phyloP scores from a whole-genome alignment of 768 basidiomycete genomes.

The Tricholoma hemisulphureum region DNA sequence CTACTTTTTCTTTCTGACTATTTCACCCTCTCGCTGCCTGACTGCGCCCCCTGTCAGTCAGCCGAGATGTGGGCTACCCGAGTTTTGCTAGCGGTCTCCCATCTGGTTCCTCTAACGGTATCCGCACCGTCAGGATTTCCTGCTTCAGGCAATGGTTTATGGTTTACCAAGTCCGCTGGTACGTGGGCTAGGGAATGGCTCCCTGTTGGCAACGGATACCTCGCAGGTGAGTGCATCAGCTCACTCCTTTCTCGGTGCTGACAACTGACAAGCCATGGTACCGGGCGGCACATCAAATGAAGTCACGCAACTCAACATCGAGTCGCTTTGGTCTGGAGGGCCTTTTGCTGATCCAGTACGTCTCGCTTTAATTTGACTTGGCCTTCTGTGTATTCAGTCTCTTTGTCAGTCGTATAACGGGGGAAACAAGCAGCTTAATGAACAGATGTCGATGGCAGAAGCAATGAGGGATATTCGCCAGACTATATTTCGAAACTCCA shows the following conservation, averaged over 20 bases:
- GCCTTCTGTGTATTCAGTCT: background rate
- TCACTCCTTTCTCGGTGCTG: background rate
- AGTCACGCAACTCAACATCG: slow-evolving; percentile 67
- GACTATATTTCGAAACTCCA: slow-evolving; percentile 55
- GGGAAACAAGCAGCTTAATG: slow-evolving; percentile 55
- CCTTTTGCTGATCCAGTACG: slow-evolving; percentile 64
- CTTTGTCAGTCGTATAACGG: slow-evolving; percentile 61
- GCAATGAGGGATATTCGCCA: slow-evolving; percentile 54
- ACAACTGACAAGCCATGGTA: slow-evolving; percentile 51
- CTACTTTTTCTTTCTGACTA: slow-evolving; percentile 16
- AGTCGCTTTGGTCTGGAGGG: slow-evolving; percentile 75
- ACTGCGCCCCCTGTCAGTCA: slow-evolving; percentile 8
- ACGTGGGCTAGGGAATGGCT: slow-evolving; percentile 62
- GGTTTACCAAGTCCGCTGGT: slow-evolving; percentile 56
- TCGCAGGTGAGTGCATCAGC: background rate
- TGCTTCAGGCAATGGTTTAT: slow-evolving; percentile 69
- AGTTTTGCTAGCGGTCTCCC: slow-evolving; percentile 21
- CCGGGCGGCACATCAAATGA: slow-evolving; percentile 62
- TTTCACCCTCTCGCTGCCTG: slow-evolving; percentile 10
- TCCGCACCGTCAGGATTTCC: slow-evolving; percentile 54
- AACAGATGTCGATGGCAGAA: slow-evolving; percentile 42
- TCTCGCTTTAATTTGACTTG: background rate
- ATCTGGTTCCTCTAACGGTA: slow-evolving; percentile 17
- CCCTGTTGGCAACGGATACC: slow-evolving; percentile 66
- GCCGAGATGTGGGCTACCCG: slow-evolving; percentile 25